Base-by-base conservation (phyloP, 129 eudicot genomes). In the Flaveria trinervia region DNA sequence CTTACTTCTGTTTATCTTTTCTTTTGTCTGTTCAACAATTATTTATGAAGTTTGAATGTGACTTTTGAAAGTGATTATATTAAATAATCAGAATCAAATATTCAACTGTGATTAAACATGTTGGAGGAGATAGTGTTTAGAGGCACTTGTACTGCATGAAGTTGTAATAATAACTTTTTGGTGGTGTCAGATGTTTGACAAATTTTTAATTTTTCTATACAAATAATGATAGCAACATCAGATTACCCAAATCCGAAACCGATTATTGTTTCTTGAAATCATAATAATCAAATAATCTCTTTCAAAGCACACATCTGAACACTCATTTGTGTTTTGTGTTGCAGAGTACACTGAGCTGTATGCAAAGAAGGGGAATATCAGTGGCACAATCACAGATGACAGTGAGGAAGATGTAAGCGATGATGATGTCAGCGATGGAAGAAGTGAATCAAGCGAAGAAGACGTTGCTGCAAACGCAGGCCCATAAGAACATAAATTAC, bases 331-430 rank as follows among this genome's bases (percentile, higher is more conserved):
- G 41, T 65, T 73, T 65, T 18, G 18, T 36, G 74, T 54, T 49
- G 74, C 86, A 91, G 97, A 91, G 76, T 91, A 85, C 66, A 88
- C 94, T 54, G 94, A 91, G 74, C 88, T 83, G 15, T 91, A 88
- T 59, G 94, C 94, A 48, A 91, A 91, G 84, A 86, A 88, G 85
- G 89, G 86, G 71, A 69, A 88, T 64, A 79, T 85, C 68, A 76
- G 76, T 20, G 78, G 84, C 81, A 60, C 68, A n/a, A 70, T 72
- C 68, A 30, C 85, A 14, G 89, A 87, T 36, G 96, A 85, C 8
- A 91, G 93, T 65, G 97, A 86, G 2, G 89, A 86, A 51, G 92
- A 91, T 41, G 85, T 66, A n/a, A 91, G 97, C 72, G 85, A 88
- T 26, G 90, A 80, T 20, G 90, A 80, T 52, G 61, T 70, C 52